phyloP scores from a whole-genome alignment of 345 rosid genomes.

The Salix caprea region DNA sequence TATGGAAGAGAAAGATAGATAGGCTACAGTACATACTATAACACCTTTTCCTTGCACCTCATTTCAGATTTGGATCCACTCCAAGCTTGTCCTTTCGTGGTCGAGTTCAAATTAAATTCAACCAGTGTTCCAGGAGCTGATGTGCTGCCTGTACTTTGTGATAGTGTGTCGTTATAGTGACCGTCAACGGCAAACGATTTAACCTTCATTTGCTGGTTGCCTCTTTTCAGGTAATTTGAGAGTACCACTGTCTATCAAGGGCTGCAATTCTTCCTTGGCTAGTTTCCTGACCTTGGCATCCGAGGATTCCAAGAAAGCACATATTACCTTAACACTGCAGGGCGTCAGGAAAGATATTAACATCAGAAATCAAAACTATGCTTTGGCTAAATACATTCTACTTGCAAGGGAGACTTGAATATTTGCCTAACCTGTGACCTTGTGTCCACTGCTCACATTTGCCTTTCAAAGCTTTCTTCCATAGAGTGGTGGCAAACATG shows the following conservation, averaged over 20 bases:
- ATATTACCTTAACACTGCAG: constrained; percentile 70
- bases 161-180: background rate
- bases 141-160: background rate
- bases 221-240: constrained; percentile 47
- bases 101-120: background rate
- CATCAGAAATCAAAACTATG: background rate
- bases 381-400: background rate
- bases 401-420: background rate
- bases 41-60: background rate
- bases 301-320: constrained; percentile 61
- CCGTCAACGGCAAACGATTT: background rate
- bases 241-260: constrained; percentile 52
- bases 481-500: constrained; percentile 57
- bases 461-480: constrained; percentile 70
- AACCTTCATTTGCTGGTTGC: constrained; percentile 29
- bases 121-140: background rate
- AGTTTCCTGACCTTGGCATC: constrained; percentile 44
- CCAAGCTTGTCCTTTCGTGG: background rate
- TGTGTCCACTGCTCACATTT: constrained; percentile 59
- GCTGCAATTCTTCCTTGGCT: constrained; percentile 61
- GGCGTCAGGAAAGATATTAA: constrained; percentile 10
- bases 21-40: background rate
- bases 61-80: background rate
- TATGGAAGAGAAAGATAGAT: background rate
- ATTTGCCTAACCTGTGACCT: constrained; percentile 74